phyloP scores from a whole-genome alignment of 495 filamentous ascomycete species.

The Cercophora newfieldiana region DNA sequence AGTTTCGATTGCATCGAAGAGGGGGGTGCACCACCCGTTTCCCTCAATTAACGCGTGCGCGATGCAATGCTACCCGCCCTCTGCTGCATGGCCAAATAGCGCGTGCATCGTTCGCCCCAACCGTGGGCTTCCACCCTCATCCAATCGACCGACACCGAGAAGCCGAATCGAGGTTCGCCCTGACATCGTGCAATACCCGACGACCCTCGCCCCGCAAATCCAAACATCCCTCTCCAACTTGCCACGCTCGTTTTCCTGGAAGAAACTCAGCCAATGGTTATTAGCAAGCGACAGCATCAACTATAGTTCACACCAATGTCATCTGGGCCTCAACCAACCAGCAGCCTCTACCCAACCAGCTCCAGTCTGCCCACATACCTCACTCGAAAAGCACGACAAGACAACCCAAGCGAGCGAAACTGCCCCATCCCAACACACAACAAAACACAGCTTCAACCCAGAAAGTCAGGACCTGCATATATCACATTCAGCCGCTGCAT shows the following conservation, averaged over 20 bases:
- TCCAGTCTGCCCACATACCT: too few species aligned
- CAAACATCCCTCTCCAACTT: neutral
- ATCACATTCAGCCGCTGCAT: neutral
- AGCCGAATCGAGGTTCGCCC: neutral
- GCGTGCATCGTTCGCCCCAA: neutral
- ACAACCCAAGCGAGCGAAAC: too few species aligned
- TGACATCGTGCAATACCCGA: neutral
- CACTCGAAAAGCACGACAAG: too few species aligned
- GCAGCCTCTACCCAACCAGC: too few species aligned
- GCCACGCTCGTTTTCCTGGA: too few species aligned
- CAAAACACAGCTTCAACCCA: neutral
- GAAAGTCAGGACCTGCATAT: constrained; percentile 10
- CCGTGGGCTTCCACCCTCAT: neutral
- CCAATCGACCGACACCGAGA: neutral
- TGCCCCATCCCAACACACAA: neutral
- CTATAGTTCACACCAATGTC: too few species aligned
- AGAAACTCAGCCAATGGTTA: too few species aligned
- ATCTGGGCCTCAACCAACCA: too few species aligned
- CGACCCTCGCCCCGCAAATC: neutral
- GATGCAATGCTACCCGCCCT: neutral
- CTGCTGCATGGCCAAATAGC: neutral
- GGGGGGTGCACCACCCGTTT: constrained; percentile 5
- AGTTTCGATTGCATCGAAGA: neutral
- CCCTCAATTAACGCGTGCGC: neutral
- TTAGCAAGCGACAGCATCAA: too few species aligned